Percentiles rank a stretch among this genome's conserved stretches.
These are phyloP conservation scores for Suillus cothurnatus DNA, from an alignment of 768 basidiomycete genomes.

Conservation along the genomic window DNA sequence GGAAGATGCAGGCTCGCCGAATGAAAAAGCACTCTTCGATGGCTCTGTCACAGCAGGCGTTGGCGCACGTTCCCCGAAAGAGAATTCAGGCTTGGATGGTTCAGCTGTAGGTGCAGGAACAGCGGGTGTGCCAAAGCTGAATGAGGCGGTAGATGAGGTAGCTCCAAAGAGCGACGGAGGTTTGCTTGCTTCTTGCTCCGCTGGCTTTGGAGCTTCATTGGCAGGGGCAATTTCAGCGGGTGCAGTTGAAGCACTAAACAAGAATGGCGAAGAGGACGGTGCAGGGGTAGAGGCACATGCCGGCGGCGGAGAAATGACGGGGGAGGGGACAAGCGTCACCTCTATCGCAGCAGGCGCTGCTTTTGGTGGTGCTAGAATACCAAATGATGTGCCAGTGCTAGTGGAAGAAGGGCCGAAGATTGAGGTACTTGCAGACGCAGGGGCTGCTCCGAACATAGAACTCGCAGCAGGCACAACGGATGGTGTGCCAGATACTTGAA, in stretches of 20 bases:
- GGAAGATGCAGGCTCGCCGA: conserved; percentile 27
- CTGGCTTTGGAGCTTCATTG: conserved; percentile 14
- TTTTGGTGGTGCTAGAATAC: background rate
- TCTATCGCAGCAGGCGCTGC: conserved; percentile 16
- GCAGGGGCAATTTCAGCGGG: conserved; percentile 22
- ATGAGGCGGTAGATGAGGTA: conserved; percentile 12
- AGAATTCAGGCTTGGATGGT: conserved; percentile 16
- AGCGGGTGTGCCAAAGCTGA: conserved; percentile 10
- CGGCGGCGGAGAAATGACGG: conserved; percentile 11
- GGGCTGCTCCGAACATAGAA: conserved; percentile 14
- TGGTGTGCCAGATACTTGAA: conserved; percentile 3
- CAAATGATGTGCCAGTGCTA: conserved; percentile 17
- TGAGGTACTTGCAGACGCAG: conserved; percentile 10
- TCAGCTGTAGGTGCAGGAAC: conserved; percentile 2
- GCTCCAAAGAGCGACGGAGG: background rate
- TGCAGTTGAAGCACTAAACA: conserved; percentile 29
- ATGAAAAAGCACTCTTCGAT: conserved; percentile 36
- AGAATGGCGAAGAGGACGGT: conserved; percentile 24
- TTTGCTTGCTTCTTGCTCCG: conserved; percentile 12
- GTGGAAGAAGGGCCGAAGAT: conserved; percentile 15
- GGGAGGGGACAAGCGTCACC: conserved; percentile 18
- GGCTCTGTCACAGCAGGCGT: conserved; percentile 24
- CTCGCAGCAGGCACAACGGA: conserved; percentile 3
- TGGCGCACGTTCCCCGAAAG: conserved; percentile 30
- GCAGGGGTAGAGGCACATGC: conserved; percentile 8